These are phyloP conservation scores for Kokia cookei DNA, from an alignment of 441 rosid species.

Conservation along the genomic window DNA sequence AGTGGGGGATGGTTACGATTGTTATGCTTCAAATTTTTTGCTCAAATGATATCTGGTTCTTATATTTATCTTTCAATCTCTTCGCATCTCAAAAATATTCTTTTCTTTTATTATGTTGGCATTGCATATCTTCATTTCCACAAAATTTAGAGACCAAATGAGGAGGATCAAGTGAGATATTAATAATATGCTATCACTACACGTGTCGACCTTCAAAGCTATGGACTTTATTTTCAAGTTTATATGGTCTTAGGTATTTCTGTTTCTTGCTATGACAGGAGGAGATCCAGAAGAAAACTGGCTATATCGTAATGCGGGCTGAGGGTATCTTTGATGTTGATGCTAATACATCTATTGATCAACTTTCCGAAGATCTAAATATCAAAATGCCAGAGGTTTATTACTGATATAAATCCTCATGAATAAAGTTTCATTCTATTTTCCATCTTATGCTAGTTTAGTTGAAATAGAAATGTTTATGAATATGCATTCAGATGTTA, in stretches of 20 bases:
- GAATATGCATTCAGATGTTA: background rate
- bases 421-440: background rate
- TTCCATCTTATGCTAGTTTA: background rate
- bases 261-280: conserved; percentile 40
- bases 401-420: background rate
- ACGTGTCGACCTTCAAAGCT: background rate
- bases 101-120: background rate
- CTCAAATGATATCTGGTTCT: background rate
- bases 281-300: conserved; percentile 98
- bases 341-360: conserved; percentile 98
- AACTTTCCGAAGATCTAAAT: conserved; percentile 85
- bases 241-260: background rate
- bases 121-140: background rate
- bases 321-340: conserved; percentile 94
- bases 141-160: background rate
- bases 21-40: background rate
- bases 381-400: conserved; percentile 95
- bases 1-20: background rate
- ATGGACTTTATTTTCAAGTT: background rate
- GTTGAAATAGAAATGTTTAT: background rate
- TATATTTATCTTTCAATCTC: background rate
- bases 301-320: conserved; percentile 93
- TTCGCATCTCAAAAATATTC: too few species aligned
- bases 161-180: background rate
- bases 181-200: background rate